phyloP scores from a whole-genome alignment of 495 filamentous ascomycete genomes.

The Sordaria brevicollis region DNA sequence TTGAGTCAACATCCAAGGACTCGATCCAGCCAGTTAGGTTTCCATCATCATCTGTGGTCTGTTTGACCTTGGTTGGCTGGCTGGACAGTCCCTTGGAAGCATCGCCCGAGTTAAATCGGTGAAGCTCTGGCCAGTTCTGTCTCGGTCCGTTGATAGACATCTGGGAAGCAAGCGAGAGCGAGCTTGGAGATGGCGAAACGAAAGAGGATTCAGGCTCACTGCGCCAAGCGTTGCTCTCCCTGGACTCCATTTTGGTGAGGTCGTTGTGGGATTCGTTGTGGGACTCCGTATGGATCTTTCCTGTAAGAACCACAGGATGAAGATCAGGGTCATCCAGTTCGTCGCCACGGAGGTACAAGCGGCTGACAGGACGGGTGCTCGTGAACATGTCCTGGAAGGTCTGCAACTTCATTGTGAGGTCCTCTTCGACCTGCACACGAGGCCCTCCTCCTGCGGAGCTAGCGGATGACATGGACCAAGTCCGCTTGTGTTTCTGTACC shows the following conservation, averaged over 20 bases:
- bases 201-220: slow-evolving; percentile 50
- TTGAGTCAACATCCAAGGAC: slow-evolving; percentile 75
- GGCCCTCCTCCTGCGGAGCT: slow-evolving; percentile 51
- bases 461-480: slow-evolving; percentile 91
- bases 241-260: slow-evolving; percentile 45
- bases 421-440: slow-evolving; percentile 68
- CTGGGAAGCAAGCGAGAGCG: slow-evolving; percentile 47
- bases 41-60: slow-evolving; percentile 37
- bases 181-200: slow-evolving; percentile 64
- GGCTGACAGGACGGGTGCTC: slow-evolving; percentile 75
- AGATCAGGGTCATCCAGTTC: slow-evolving; percentile 83
- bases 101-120: slow-evolving; percentile 19
- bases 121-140: slow-evolving; percentile 44
- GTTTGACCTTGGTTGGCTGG: slow-evolving; percentile 37
- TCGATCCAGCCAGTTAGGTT: slow-evolving; percentile 75
- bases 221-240: slow-evolving; percentile 44
- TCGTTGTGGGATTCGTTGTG: no score
- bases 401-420: slow-evolving; percentile 73
- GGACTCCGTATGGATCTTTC: slow-evolving; percentile 54
- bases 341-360: slow-evolving; percentile 73
- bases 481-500: slow-evolving; percentile 79
- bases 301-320: slow-evolving; percentile 66
- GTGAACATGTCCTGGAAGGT: slow-evolving; percentile 93
- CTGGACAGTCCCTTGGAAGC: slow-evolving; percentile 35
- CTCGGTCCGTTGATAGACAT: slow-evolving; percentile 24